Percentiles rank a stretch among this genome's conserved stretches.
Evolutionary conservation across 1,284 basidiomycete species (phyloP).

Genomic region (Naganishia sp.): DNA sequence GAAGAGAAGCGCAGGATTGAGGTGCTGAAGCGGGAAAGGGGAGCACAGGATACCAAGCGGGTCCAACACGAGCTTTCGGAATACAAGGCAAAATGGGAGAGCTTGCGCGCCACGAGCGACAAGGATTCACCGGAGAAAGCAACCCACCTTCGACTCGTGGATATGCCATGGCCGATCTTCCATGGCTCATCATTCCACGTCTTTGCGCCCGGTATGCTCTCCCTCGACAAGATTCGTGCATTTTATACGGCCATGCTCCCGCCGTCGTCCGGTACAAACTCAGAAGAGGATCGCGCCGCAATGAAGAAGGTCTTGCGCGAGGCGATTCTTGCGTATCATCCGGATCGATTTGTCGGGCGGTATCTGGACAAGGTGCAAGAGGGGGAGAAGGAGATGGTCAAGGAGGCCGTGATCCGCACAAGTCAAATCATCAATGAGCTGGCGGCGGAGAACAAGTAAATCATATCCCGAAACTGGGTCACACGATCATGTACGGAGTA

Average conservation of each 20-base stretch:
- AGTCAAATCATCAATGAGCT: constrained; percentile 34
- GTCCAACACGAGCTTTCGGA: constrained; percentile 24
- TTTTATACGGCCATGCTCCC: constrained; percentile 28
- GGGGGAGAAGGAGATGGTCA: constrained; percentile 30
- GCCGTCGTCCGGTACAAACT: neutral
- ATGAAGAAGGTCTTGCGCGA: constrained; percentile 29
- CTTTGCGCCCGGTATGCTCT: constrained; percentile 25
- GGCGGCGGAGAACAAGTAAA: constrained; percentile 27
- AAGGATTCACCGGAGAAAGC: neutral
- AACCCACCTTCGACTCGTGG: constrained; percentile 5
- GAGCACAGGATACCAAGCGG: constrained; percentile 24
- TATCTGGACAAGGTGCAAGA: constrained; percentile 22
- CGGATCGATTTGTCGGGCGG: constrained; percentile 32
- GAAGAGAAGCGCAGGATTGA: constrained; percentile 33
- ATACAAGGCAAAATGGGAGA: constrained; percentile 30
- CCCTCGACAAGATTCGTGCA: constrained; percentile 24
- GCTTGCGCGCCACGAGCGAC: neutral
- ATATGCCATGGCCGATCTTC: constrained; percentile 35
- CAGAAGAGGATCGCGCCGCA: constrained; percentile 16
- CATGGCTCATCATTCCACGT: constrained; percentile 21
- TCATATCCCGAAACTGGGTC: neutral
- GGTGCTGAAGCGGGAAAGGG: constrained; percentile 25
- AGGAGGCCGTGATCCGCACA: constrained; percentile 23
- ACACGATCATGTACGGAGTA: neutral
- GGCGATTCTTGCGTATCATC: constrained; percentile 34